Evolutionary conservation across 2,329 filamentous ascomycete species (phyloP).

Genomic region (Colletotrichum navitas): DNA sequence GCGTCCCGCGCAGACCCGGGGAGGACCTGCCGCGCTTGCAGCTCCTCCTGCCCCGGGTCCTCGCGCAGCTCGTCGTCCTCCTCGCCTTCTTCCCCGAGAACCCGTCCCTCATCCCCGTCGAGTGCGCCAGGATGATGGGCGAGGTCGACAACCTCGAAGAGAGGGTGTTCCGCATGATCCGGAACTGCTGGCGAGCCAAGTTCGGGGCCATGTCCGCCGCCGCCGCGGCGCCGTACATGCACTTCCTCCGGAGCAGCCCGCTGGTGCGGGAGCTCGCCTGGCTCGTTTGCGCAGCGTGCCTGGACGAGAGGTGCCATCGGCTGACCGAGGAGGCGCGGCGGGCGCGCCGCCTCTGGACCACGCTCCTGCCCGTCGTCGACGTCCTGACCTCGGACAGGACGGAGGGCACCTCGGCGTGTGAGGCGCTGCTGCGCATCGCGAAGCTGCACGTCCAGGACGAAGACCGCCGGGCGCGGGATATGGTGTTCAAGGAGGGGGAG

Average conservation of each 20-base stretch:
- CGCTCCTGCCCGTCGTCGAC: neutral
- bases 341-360: neutral
- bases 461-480: neutral
- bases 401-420: neutral
- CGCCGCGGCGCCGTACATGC: neutral
- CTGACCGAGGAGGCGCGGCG: neutral
- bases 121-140: neutral
- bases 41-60: constrained; percentile 35
- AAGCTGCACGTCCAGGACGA: neutral
- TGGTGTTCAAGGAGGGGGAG: constrained; percentile 8
- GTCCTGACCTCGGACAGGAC: neutral
- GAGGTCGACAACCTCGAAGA: neutral
- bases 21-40: constrained; percentile 43
- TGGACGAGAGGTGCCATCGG: neutral
- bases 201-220: neutral
- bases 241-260: constrained; percentile 13
- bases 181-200: neutral
- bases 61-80: constrained; percentile 41
- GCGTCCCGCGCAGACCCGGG: constrained; percentile 43
- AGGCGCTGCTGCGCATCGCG: neutral
- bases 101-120: neutral
- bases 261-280: constrained; percentile 20
- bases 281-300: neutral
- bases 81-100: constrained; percentile 34
- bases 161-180: neutral